These are phyloP conservation scores for Jatropha podagrica DNA, from an alignment of 441 rosid species.

Conservation along the genomic window DNA sequence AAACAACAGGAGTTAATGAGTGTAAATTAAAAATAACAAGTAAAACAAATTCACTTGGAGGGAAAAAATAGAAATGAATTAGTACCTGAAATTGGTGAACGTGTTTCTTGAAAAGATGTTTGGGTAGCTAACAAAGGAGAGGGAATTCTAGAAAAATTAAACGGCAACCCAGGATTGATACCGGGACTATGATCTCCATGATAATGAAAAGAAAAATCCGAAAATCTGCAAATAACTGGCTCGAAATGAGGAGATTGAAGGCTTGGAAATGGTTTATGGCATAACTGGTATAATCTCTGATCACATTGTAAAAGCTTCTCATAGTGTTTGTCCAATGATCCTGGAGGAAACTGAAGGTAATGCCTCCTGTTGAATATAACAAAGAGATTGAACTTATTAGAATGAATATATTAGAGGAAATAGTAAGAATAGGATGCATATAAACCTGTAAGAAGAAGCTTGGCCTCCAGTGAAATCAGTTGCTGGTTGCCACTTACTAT, in stretches of 20 bases:
- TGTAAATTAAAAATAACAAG: neutral
- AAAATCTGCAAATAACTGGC: neutral
- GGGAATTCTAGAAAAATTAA: neutral
- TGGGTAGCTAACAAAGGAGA: constrained; percentile 11
- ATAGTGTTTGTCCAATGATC: constrained; percentile 34
- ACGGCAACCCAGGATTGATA: neutral
- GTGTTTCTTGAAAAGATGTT: constrained; percentile 6
- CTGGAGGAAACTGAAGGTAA: constrained; percentile 36
- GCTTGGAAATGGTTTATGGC: constrained; percentile 32
- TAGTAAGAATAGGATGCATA: neutral
- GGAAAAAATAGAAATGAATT: neutral
- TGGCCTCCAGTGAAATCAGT: constrained; percentile 51
- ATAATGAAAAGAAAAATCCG: constrained; percentile 13
- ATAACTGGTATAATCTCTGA: constrained; percentile 26
- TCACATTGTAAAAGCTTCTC: constrained; percentile 46
- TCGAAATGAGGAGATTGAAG: constrained; percentile 25
- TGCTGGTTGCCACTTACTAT: constrained; percentile 44
- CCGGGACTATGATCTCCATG: neutral
- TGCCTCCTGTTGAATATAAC: constrained; percentile 37
- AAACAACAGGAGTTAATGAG: constrained; percentile 14
- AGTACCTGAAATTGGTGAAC: constrained; percentile 40
- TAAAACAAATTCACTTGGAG: neutral
- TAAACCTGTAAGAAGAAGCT: constrained; percentile 46
- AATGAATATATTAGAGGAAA: neutral
- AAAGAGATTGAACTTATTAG: neutral